A percentile compares a stretch with the other conserved stretches of the same genome.
phyloP scores from a whole-genome alignment of 129 eudicot genomes.

The Cynara cardunculus region DNA sequence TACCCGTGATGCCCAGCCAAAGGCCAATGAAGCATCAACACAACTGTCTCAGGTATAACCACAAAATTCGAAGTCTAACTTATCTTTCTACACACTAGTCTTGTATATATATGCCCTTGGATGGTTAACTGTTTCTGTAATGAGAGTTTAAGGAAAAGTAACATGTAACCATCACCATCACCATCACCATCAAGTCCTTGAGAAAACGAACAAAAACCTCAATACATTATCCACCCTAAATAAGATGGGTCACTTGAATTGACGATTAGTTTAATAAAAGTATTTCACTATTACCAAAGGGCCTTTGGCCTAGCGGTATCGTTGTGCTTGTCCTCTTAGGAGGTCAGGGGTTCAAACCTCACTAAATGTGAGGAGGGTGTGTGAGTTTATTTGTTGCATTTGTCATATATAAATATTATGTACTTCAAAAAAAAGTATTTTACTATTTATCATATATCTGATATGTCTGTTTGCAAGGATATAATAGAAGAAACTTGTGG shows the following conservation, averaged over 20 bases:
- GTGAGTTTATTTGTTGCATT: no score
- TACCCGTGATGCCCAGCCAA: constrained; percentile 57
- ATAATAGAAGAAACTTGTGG: neutral
- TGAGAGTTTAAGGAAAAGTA: no score
- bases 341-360: no score
- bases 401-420: no score
- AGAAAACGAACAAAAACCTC: neutral
- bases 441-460: neutral
- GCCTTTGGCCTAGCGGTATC: no score
- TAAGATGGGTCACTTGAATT: neutral
- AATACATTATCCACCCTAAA: neutral
- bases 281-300: neutral
- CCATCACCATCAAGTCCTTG: neutral
- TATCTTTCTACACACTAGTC: neutral
- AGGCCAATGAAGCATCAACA: constrained; percentile 51
- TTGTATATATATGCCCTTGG: neutral
- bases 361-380: no score
- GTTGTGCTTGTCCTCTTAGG: no score
- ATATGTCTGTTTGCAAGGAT: neutral
- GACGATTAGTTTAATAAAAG: neutral
- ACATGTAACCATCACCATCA: neutral
- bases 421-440: no score
- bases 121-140: neutral
- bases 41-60: constrained; percentile 54
- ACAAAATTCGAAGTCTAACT: no score